These are phyloP conservation scores for Pseudoturritis turrita DNA, from an alignment of 345 rosid species.

Conservation along the genomic window DNA sequence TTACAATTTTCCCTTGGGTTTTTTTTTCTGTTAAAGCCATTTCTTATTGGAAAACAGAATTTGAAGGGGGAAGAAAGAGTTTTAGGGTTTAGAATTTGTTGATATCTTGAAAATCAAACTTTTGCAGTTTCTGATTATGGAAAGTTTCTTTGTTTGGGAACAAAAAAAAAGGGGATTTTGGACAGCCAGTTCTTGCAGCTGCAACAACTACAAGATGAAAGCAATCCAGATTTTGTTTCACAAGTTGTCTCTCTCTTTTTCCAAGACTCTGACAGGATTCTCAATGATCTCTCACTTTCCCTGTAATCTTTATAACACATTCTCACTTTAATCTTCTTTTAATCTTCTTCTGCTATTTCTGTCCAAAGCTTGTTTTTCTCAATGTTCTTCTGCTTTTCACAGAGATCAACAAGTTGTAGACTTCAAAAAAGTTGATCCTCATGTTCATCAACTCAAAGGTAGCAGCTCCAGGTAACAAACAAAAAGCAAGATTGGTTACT, in stretches of 20 bases:
- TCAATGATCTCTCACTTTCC: slow-evolving; percentile 70
- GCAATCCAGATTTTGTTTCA: slow-evolving; percentile 91
- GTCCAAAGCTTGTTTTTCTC: background rate
- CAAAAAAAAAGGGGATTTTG: slow-evolving; percentile 63
- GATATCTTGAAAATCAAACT: background rate
- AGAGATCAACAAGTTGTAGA: slow-evolving; percentile 77
- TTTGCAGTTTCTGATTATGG: background rate
- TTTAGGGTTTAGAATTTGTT: background rate
- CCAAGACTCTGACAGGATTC: slow-evolving; percentile 83
- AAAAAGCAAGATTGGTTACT: background rate
- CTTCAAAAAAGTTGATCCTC: slow-evolving; percentile 79
- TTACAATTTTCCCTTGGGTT: too few species aligned
- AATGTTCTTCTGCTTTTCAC: background rate
- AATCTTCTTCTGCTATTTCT: background rate
- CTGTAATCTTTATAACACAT: slow-evolving; percentile 42
- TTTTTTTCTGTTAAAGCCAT: too few species aligned
- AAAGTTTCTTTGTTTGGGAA: background rate
- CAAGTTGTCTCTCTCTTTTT: slow-evolving; percentile 94
- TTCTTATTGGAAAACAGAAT: background rate
- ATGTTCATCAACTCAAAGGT: slow-evolving; percentile 96
- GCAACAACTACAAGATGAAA: slow-evolving; percentile 92
- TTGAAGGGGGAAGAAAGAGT: background rate
- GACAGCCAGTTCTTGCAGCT: slow-evolving; percentile 84
- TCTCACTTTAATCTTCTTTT: background rate
- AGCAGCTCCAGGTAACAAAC: slow-evolving; percentile 87